Conservation (phyloP, 2,329 filamentous ascomycete species). For the Pseudogymnoascus sp. region DNA sequence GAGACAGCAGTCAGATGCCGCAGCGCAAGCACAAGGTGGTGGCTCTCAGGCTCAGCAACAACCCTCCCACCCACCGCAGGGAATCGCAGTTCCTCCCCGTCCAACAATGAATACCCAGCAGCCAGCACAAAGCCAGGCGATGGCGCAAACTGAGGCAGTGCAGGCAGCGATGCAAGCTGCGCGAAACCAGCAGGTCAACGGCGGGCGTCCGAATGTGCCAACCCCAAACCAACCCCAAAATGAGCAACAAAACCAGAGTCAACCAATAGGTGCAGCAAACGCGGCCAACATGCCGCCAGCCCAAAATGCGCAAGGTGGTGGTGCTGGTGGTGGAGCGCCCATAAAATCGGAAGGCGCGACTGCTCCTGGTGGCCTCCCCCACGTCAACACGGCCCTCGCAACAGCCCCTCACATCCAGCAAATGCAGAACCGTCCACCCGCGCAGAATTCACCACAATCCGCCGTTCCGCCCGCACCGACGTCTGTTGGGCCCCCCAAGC, state of each 20-base stretch:
- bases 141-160: slow-evolving; percentile 26
- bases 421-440: slow-evolving; percentile 16
- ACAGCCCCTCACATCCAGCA: slow-evolving; percentile 19
- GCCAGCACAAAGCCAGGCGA: slow-evolving; percentile 21
- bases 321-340: background rate
- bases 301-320: slow-evolving; percentile 10
- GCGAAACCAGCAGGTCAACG: slow-evolving; percentile 26
- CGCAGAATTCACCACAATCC: slow-evolving; percentile 25
- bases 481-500: slow-evolving; percentile 13
- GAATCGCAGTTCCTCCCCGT: slow-evolving; percentile 15
- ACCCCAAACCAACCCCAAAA: slow-evolving; percentile 10
- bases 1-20: slow-evolving; percentile 26
- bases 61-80: background rate
- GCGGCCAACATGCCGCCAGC: slow-evolving; percentile 16
- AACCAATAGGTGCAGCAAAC: slow-evolving; percentile 12
- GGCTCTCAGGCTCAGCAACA: slow-evolving; percentile 18
- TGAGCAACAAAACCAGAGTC: slow-evolving; percentile 16
- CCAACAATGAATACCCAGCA: slow-evolving; percentile 25
- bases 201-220: slow-evolving; percentile 15
- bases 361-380: slow-evolving; percentile 15
- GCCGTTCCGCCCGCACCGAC: slow-evolving; percentile 23
- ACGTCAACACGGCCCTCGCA: slow-evolving; percentile 25
- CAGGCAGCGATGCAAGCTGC: slow-evolving; percentile 29
- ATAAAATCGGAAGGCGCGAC: slow-evolving; percentile 23
- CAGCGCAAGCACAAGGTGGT: slow-evolving; percentile 22